A percentile compares a stretch with the other conserved stretches of the same genome.
Conservation (phyloP, 768 basidiomycete genomes). For the Leucocoprinus leucothites region DNA sequence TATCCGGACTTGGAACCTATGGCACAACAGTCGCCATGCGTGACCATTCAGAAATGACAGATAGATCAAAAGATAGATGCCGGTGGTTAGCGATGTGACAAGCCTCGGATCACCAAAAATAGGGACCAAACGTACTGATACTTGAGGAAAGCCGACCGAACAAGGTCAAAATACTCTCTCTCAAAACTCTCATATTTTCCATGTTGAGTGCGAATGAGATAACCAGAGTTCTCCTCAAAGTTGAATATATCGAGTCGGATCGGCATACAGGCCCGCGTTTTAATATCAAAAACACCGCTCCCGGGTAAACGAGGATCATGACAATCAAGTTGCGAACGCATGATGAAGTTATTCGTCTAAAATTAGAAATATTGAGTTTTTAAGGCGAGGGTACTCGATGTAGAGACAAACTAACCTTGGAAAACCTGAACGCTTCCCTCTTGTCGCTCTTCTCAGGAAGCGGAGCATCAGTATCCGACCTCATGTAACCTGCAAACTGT, state of each 20-base stretch:
- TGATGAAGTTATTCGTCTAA: slow-evolving; percentile 65
- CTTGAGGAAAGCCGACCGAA: slow-evolving; percentile 92
- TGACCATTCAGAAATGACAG: background rate
- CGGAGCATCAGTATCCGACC: slow-evolving; percentile 25
- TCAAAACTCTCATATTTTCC: slow-evolving; percentile 83
- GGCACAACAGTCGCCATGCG: background rate
- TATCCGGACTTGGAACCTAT: slow-evolving; percentile 89
- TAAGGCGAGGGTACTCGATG: too few relatives aligned
- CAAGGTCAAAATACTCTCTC: slow-evolving; percentile 91
- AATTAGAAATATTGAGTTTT: background rate
- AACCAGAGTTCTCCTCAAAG: slow-evolving; percentile 77
- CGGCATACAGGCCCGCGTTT: slow-evolving; percentile 84
- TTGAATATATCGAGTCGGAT: slow-evolving; percentile 87
- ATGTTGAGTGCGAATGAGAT: slow-evolving; percentile 60
- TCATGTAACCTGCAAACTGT: slow-evolving; percentile 60
- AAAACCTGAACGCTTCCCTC: slow-evolving; percentile 82
- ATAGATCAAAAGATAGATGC: too few relatives aligned
- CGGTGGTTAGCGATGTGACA: background rate
- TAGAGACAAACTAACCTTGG: slow-evolving; percentile 50
- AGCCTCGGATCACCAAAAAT: background rate
- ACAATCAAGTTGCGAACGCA: slow-evolving; percentile 96
- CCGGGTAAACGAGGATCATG: slow-evolving; percentile 79
- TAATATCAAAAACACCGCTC: slow-evolving; percentile 92
- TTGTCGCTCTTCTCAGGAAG: slow-evolving; percentile 31
- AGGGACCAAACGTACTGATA: slow-evolving; percentile 54